phyloP scores from a whole-genome alignment of 805 yeast species.

The Pichia paraexigua region DNA sequence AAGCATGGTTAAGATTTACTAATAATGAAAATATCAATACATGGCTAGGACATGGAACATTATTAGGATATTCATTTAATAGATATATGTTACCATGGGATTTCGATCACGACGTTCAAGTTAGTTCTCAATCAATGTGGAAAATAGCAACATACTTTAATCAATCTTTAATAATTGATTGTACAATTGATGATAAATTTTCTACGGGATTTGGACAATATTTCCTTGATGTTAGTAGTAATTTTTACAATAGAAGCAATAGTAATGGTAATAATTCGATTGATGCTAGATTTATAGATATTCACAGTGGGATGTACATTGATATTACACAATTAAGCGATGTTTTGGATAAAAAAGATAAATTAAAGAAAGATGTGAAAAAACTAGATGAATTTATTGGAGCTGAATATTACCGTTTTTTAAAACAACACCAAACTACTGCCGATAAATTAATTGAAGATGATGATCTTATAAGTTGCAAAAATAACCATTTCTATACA shows the following conservation, averaged over 20 bases:
- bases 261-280: constrained; percentile 42
- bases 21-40: constrained; percentile 36
- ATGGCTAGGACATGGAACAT: constrained; percentile 59
- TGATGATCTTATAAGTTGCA: constrained; percentile 32
- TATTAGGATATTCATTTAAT: constrained; percentile 56
- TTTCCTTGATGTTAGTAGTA: constrained; percentile 27
- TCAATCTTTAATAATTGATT: constrained; percentile 41
- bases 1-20: constrained; percentile 47
- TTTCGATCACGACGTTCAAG: constrained; percentile 51
- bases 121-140: constrained; percentile 38
- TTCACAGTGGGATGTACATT: constrained; percentile 38
- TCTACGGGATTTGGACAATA: constrained; percentile 26
- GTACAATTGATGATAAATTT: constrained; percentile 13
- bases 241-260: constrained; percentile 28
- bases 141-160: constrained; percentile 38
- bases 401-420: constrained; percentile 13
- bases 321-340: constrained; percentile 33
- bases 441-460: constrained; percentile 4
- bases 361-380: background rate
- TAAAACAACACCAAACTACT: constrained; percentile 8
- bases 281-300: constrained; percentile 47
- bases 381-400: constrained; percentile 2
- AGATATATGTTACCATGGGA: constrained; percentile 54
- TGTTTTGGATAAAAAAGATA: background rate
- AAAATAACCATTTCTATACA: constrained; percentile 47